Evolutionary conservation across 495 filamentous ascomycete genomes (phyloP).

Genomic region (Aspergillus ellipticus): DNA sequence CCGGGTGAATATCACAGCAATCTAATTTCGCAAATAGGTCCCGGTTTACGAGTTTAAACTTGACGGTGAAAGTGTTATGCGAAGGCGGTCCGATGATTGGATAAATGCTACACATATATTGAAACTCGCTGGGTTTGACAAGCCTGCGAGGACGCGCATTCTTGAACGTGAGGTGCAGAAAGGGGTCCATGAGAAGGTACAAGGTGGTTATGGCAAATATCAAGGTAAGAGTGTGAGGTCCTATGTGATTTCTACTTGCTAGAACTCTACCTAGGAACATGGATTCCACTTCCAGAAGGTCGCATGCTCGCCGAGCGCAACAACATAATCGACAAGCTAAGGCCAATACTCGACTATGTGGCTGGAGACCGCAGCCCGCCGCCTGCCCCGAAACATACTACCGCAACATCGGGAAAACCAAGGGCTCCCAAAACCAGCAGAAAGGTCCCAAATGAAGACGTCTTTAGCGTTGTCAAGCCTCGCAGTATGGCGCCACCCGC

Average conservation of each 20-base stretch:
- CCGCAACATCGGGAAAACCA: conserved; percentile 59
- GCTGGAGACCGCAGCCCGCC: conserved; percentile 84
- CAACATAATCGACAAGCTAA: conserved; percentile 74
- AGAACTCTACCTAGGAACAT: conserved; percentile 63
- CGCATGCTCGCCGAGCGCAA: conserved; percentile 79
- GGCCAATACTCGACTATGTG: conserved; percentile 83
- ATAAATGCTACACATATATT: conserved; percentile 96
- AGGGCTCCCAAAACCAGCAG: conserved; percentile 54
- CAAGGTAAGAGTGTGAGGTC: conserved; percentile 56
- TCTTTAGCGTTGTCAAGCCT: conserved; percentile 38
- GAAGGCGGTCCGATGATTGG: conserved; percentile 81
- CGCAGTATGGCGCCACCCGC: conserved; percentile 43
- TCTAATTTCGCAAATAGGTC: conserved; percentile 50
- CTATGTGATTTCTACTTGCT: conserved; percentile 11
- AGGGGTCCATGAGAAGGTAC: conserved; percentile 92
- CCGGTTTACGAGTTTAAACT: conserved; percentile 89
- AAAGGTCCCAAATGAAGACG: conserved; percentile 32
- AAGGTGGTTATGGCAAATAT: conserved; percentile 98
- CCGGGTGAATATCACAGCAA: neutral
- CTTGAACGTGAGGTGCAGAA: conserved; percentile 96
- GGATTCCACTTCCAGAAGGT: conserved; percentile 86
- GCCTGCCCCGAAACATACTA: conserved; percentile 85
- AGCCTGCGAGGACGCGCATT: conserved; percentile 89
- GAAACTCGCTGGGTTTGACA: conserved; percentile 80
- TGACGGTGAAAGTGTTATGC: conserved; percentile 79